Conservation (phyloP, 2,329 filamentous ascomycete species). For the Cladosporium sp. region DNA sequence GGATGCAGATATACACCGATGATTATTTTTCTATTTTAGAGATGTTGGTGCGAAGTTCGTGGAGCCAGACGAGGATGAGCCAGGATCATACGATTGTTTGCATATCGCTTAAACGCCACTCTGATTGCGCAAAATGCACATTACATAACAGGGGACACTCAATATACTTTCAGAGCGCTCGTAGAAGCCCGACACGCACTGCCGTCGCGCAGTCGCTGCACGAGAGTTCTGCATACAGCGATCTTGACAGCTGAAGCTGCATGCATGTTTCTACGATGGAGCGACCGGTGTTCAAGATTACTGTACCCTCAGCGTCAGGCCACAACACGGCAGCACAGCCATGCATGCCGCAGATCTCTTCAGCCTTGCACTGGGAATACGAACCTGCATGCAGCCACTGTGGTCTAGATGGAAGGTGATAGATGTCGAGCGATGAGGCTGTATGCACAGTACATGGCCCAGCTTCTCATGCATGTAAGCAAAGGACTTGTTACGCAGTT, state of each 20-base stretch:
- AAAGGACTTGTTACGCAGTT: too few species aligned
- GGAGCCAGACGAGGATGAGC: neutral
- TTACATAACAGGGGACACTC: too few species aligned
- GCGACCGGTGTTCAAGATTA: too few species aligned
- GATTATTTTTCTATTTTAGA: neutral
- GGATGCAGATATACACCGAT: conserved; percentile 1
- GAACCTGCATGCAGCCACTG: neutral
- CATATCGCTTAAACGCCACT: too few species aligned
- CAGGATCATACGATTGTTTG: too few species aligned
- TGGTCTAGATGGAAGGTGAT: neutral
- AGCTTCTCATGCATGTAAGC: too few species aligned
- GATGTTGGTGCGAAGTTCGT: neutral
- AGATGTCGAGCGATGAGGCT: neutral
- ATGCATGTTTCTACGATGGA: too few species aligned
- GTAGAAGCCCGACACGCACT: too few species aligned
- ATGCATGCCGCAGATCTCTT: neutral
- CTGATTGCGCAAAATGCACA: neutral
- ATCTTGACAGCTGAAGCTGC: too few species aligned
- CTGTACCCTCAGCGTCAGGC: neutral
- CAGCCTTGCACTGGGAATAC: neutral
- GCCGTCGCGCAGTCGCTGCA: too few species aligned
- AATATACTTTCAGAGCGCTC: too few species aligned
- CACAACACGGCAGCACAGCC: neutral
- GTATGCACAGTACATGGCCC: neutral
- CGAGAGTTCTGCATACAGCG: too few species aligned